Evolutionary conservation across 345 rosid species (phyloP).

Genomic region (Pseudoturritis turrita): DNA sequence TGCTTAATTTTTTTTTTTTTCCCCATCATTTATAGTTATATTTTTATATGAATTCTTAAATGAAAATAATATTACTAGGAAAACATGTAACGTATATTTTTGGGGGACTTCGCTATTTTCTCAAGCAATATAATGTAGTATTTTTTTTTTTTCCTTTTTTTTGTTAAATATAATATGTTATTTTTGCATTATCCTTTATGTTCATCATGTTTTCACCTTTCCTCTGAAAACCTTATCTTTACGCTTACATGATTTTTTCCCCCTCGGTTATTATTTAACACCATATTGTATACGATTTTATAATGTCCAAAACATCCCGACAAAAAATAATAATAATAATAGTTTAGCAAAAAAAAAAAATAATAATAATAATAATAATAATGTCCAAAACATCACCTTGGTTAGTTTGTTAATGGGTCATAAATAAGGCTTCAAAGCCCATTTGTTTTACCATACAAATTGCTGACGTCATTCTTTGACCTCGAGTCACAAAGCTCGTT

Average conservation of each 20-base stretch:
- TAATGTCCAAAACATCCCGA: not conserved
- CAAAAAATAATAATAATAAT: too few species aligned
- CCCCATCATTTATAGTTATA: not conserved
- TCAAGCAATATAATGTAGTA: not conserved
- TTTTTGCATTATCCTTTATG: not conserved
- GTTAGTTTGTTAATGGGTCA: not conserved
- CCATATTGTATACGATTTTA: not conserved
- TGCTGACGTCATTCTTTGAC: not conserved
- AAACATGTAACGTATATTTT: not conserved
- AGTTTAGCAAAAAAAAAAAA: too few species aligned
- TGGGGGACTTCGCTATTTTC: not conserved
- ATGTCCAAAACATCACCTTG: not conserved
- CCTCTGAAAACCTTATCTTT: slow-evolving; percentile 16
- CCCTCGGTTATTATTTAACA: not conserved
- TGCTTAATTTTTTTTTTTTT: not conserved
- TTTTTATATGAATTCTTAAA: too few species aligned
- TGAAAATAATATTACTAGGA: not conserved
- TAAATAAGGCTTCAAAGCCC: slow-evolving; percentile 4
- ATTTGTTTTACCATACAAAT: not conserved
- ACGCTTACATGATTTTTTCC: not conserved
- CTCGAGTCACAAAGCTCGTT: not conserved
- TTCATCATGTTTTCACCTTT: not conserved
- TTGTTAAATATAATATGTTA: not conserved
- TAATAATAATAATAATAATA: too few species aligned
- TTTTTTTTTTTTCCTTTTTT: not conserved